Percentiles rank a stretch among this genome's conserved stretches.
Conservation (phyloP, 2,329 filamentous ascomycete species). For the Berkeleyomyces rouxiae region DNA sequence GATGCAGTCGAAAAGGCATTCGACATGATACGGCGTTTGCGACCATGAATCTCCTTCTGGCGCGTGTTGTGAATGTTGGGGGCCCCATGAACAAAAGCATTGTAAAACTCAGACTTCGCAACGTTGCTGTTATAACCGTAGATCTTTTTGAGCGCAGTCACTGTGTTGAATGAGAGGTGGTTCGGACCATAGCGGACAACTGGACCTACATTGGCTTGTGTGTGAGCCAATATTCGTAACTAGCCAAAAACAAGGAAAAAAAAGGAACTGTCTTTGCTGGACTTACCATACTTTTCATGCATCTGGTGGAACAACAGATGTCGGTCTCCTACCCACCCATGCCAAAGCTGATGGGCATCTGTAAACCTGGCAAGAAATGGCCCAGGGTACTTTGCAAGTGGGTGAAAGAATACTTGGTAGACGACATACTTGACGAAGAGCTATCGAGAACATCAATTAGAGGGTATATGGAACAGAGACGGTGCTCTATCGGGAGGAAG, state of each 20-base stretch:
- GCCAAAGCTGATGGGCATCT: constrained; percentile 51
- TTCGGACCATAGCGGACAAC: constrained; percentile 67
- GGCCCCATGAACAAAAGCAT: constrained; percentile 53
- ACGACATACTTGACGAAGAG: constrained; percentile 24
- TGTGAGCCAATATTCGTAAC: not conserved
- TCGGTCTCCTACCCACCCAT: constrained; percentile 57
- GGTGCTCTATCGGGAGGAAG: not conserved
- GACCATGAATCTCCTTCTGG: constrained; percentile 50
- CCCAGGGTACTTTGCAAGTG: constrained; percentile 47
- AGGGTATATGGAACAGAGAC: not conserved
- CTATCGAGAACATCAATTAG: not conserved
- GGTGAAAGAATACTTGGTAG: constrained; percentile 47
- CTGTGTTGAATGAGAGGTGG: constrained; percentile 60
- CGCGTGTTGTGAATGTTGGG: constrained; percentile 59
- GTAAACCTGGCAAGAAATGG: constrained; percentile 47
- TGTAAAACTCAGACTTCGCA: constrained; percentile 55
- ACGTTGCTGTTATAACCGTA: constrained; percentile 46
- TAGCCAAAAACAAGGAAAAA: not conserved
- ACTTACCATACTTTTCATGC: constrained; percentile 52
- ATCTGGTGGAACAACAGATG: constrained; percentile 56
- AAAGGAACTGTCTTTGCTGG: constrained; percentile 5
- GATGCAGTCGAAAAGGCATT: constrained; percentile 53
- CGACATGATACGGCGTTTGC: constrained; percentile 54
- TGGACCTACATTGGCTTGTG: constrained; percentile 26
- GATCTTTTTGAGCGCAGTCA: constrained; percentile 48